Conservation (phyloP, 2,329 filamentous ascomycete genomes). For the Teratosphaeria gauchensis region DNA sequence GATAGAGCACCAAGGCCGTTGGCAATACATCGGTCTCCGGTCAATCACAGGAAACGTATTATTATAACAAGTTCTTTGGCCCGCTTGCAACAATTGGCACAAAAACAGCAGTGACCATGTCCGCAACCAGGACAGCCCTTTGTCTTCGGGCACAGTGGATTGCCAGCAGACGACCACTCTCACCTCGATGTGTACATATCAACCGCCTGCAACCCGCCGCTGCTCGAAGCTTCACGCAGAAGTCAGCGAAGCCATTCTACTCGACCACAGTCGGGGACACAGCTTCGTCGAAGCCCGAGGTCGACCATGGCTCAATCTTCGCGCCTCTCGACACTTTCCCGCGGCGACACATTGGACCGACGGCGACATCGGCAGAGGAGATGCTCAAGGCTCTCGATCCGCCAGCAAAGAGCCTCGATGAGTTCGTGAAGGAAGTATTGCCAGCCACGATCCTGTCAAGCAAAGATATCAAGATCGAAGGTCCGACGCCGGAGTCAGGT, state of each 20-base stretch:
- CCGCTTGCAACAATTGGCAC: neutral
- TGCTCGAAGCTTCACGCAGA: conserved; percentile 1
- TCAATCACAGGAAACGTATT: neutral
- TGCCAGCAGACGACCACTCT: conserved; percentile 21
- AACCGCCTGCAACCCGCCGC: conserved; percentile 5
- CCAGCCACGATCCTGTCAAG: conserved; percentile 67
- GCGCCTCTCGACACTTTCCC: conserved; percentile 56
- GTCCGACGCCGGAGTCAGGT: conserved; percentile 35
- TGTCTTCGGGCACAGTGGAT: conserved; percentile 26
- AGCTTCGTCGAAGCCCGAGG: conserved; percentile 12
- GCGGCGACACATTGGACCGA: conserved; percentile 79
- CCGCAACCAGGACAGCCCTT: conserved; percentile 13
- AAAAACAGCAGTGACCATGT: conserved; percentile 8
- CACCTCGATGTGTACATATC: conserved; percentile 17
- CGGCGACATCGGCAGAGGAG: conserved; percentile 54
- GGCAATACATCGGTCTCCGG: neutral
- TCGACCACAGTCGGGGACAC: conserved; percentile 20
- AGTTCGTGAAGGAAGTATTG: conserved; percentile 76
- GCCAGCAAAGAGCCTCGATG: conserved; percentile 62
- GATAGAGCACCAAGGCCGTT: neutral
- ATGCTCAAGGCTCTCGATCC: conserved; percentile 78
- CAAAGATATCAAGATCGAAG: conserved; percentile 50
- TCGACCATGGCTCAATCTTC: conserved; percentile 28
- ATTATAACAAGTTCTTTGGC: neutral
- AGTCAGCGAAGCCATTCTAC: conserved; percentile 16